A percentile compares a stretch with the other conserved stretches of the same genome.
These are phyloP conservation scores for Sequoiadendron giganteum DNA, from an alignment of 75 land plant species.

Conservation along the genomic window DNA sequence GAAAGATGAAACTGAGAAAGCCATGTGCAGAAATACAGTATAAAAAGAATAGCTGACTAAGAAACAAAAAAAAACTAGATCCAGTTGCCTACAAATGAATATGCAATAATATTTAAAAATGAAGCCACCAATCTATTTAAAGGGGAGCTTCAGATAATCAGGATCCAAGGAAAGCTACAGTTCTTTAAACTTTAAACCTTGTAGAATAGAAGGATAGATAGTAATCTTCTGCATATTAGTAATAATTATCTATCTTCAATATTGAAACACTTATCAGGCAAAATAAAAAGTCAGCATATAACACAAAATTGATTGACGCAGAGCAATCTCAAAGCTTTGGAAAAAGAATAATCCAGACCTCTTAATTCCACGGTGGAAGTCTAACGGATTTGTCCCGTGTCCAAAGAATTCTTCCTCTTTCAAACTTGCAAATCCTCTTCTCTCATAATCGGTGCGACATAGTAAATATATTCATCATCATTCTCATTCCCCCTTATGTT, in stretches of 20 bases:
- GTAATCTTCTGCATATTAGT: background rate
- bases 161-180: too few species aligned
- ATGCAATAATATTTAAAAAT: background rate
- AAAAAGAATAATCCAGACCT: constrained; percentile 39
- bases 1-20: background rate
- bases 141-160: background rate
- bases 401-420: constrained; percentile 52
- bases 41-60: background rate
- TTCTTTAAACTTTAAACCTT: background rate
- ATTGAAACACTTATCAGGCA: background rate
- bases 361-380: constrained; percentile 81
- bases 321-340: background rate
- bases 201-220: background rate
- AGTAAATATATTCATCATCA: constrained; percentile 67
- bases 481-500: constrained; percentile 31
- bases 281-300: background rate
- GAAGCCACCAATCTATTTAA: background rate
- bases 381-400: constrained; percentile 59
- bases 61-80: background rate
- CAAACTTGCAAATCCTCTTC: constrained; percentile 74
- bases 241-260: background rate
- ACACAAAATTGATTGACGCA: background rate
- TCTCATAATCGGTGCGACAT: constrained; percentile 75
- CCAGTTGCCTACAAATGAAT: background rate
- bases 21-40: background rate